Base-by-base conservation (phyloP, 257 asterid genomes). In the Scutellaria galericulata region DNA sequence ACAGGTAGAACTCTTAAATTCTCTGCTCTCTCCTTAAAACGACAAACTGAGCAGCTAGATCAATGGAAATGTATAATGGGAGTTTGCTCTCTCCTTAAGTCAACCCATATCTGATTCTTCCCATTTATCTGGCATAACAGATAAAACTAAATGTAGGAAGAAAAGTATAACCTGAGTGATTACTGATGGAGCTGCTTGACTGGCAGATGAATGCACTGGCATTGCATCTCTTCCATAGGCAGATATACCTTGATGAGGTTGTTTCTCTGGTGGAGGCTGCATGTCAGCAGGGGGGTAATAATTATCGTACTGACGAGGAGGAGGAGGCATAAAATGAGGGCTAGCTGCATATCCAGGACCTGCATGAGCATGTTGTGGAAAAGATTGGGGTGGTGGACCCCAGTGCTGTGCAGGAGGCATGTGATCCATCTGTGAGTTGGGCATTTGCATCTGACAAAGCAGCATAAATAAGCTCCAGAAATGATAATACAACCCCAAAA, bases 181-280 rank as follows among this genome's bases (percentile, higher is more conserved):
- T 55, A 86, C 74, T 40, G 96, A 89, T 53, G 86, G 83, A n/a
- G 86, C 86, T n/a, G 96, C 78, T 74, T 86, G 96, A 78, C 81
- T 79, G 57, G 94, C 71, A 48, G 97, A 83, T 64, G 89, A 82
- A 73, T 82, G 97, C 68, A 80, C 76, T 55, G 86, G 76, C 82
- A 83, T 71, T 18, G 94, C 83, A 56, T 92, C 98, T 75, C 96
- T 92, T 66, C 95, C 95, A 60, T 90, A 90, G 52, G 89, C 84
- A 68, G 98, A 88, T 80, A 92, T 85, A 37, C 98, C 98, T 71
- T 86, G 96, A 88, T 90, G 96, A 68, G 89, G 88, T 75, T 80
- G 96, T 75, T 84, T 92, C 55, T 90, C 98, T 59, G 74, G 64
- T 7, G 85, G 83, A 63, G 86, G 95, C 1, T 83, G 93, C 82